Conservation (phyloP, 805 yeast species). For the Metschnikowia reukaufii region DNA sequence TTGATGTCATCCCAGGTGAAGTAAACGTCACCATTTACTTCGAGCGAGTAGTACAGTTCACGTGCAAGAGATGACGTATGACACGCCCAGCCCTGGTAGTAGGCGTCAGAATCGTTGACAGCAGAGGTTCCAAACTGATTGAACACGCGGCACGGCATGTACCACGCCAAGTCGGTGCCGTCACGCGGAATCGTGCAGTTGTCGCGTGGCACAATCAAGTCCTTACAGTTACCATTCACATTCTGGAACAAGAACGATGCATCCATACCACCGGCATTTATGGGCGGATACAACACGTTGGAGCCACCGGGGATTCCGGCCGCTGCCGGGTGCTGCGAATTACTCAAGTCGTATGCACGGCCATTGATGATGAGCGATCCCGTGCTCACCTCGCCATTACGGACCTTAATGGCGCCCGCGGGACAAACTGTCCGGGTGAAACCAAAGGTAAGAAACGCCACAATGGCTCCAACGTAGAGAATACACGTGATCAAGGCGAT, state of each 20-base stretch:
- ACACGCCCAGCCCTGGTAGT: constrained; percentile 87
- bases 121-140: constrained; percentile 68
- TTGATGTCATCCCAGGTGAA: constrained; percentile 87
- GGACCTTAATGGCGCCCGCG: constrained; percentile 45
- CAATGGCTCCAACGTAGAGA: constrained; percentile 66
- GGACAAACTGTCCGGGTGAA: constrained; percentile 80
- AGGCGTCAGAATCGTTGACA: constrained; percentile 61
- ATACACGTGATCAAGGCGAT: constrained; percentile 81
- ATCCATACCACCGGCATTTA: constrained; percentile 85
- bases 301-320: constrained; percentile 72
- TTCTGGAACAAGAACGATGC: constrained; percentile 85
- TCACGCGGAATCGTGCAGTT: constrained; percentile 69
- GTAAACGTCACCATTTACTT: constrained; percentile 70
- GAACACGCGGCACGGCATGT: constrained; percentile 85
- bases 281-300: constrained; percentile 79
- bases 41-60: constrained; percentile 58
- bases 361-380: constrained; percentile 80
- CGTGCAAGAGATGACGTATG: constrained; percentile 72
- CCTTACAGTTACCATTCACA: constrained; percentile 87
- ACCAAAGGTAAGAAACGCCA: constrained; percentile 91
- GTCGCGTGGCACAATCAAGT: constrained; percentile 66
- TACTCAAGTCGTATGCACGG: constrained; percentile 67
- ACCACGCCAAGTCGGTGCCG: constrained; percentile 78
- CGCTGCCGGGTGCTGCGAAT: constrained; percentile 77
- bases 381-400: constrained; percentile 55